phyloP scores from a whole-genome alignment of 2,329 filamentous ascomycete species.

The Pyrenochaeta sp. region DNA sequence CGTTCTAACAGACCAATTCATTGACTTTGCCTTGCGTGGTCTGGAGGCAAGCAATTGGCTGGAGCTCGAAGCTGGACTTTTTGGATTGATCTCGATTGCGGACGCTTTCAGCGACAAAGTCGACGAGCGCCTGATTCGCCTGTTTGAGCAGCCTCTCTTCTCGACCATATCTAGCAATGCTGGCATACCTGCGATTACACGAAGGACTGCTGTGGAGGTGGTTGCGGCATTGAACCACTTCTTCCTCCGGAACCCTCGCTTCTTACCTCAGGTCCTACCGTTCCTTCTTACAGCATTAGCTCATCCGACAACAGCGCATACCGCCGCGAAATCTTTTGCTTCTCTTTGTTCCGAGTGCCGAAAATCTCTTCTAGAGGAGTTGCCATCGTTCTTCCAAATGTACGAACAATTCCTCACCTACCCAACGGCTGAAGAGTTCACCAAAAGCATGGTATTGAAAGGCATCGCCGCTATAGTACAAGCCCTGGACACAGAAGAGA shows the following conservation, averaged over 20 bases:
- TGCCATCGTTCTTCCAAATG: constrained; percentile 73
- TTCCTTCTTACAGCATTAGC: constrained; percentile 76
- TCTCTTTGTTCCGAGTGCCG: constrained; percentile 80
- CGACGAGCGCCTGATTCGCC: constrained; percentile 66
- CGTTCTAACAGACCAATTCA: constrained; percentile 57
- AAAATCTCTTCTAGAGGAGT: constrained; percentile 70
- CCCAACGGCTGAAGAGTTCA: constrained; percentile 70
- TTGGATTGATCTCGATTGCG: constrained; percentile 71
- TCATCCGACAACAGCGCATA: constrained; percentile 68
- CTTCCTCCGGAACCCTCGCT: constrained; percentile 73
- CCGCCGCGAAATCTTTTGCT: constrained; percentile 77
- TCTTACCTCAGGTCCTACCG: constrained; percentile 74
- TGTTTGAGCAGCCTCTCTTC: constrained; percentile 71
- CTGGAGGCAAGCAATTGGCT: constrained; percentile 56
- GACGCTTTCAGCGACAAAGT: constrained; percentile 69
- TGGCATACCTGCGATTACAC: constrained; percentile 67
- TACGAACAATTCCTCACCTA: constrained; percentile 71
- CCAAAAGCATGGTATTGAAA: constrained; percentile 76
- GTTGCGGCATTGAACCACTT: constrained; percentile 79
- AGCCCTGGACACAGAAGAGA: constrained; percentile 67
- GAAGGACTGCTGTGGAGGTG: constrained; percentile 73
- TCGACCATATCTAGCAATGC: constrained; percentile 56
- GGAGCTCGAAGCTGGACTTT: constrained; percentile 62
- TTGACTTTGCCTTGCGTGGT: constrained; percentile 54
- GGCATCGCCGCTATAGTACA: constrained; percentile 80